Evolutionary conservation across 2,329 filamentous ascomycete species (phyloP).

Genomic region (Hypoxylon sp.): DNA sequence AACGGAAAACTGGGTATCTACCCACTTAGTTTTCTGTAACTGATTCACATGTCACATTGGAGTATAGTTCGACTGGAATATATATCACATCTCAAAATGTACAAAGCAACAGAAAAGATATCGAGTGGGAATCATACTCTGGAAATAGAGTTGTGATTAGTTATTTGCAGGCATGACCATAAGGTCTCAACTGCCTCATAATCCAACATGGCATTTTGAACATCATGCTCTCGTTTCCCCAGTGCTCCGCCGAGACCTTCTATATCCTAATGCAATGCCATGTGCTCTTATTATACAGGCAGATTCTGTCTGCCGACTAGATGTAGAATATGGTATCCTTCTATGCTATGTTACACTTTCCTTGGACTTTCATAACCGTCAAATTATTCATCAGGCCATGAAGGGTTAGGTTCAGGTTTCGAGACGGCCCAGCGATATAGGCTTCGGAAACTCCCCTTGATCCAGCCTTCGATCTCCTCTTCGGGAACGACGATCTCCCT

Average conservation of each 20-base stretch:
- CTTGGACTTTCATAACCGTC: background rate
- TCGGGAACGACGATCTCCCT: constrained; percentile 73
- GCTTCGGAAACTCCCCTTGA: constrained; percentile 71
- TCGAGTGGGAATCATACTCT: constrained; percentile 18
- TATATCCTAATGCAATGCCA: constrained; percentile 24
- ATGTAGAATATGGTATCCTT: constrained; percentile 32
- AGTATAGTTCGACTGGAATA: background rate
- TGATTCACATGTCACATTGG: background rate
- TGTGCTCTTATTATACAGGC: constrained; percentile 23
- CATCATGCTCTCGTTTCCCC: constrained; percentile 3
- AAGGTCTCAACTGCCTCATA: constrained; percentile 4
- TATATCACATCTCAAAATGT: background rate
- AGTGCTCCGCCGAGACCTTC: constrained; percentile 5
- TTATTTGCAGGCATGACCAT: constrained; percentile 19
- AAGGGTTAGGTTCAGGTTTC: constrained; percentile 57
- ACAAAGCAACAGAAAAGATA: constrained; percentile 9
- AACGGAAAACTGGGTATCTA: background rate
- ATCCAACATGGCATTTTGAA: constrained; percentile 8
- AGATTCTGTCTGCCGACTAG: constrained; percentile 1
- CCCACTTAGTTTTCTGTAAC: background rate
- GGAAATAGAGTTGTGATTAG: constrained; percentile 43
- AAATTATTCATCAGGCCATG: constrained; percentile 42
- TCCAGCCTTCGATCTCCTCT: constrained; percentile 79
- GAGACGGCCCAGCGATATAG: constrained; percentile 67
- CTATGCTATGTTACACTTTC: constrained; percentile 29